A percentile compares a stretch with the other conserved stretches of the same genome.
Conservation (phyloP, 2,329 filamentous ascomycete genomes). For the Tolypocladium tundrense region DNA sequence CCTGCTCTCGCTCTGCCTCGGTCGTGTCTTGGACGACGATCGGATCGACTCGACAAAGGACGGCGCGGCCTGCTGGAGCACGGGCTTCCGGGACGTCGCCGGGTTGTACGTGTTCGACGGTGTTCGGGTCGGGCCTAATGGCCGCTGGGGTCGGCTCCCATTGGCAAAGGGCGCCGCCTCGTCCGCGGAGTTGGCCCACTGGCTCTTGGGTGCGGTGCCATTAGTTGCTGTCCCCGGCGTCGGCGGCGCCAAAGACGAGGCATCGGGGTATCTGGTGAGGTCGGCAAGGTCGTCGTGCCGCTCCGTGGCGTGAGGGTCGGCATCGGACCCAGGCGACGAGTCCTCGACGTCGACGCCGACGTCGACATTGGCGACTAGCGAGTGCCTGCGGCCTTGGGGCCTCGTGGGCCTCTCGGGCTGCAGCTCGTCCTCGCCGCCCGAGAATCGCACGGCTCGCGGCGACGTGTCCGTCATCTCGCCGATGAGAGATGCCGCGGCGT, state of each 20-base stretch:
- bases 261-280: slow-evolving; percentile 33
- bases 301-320: slow-evolving; percentile 36
- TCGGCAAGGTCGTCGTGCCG: slow-evolving; percentile 37
- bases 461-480: slow-evolving; percentile 34
- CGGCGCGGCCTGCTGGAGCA: slow-evolving; percentile 22
- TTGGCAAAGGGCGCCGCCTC: slow-evolving; percentile 19
- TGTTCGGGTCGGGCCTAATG: slow-evolving; percentile 58
- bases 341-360: slow-evolving; percentile 14
- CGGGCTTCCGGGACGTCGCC: slow-evolving; percentile 44
- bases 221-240: slow-evolving; percentile 28
- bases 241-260: slow-evolving; percentile 31
- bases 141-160: slow-evolving; percentile 48
- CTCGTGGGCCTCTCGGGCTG: slow-evolving; percentile 34
- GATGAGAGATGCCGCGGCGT: background rate
- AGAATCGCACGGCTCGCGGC: slow-evolving; percentile 47
- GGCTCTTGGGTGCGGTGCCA: slow-evolving; percentile 25
- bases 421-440: slow-evolving; percentile 33
- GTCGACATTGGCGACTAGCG: slow-evolving; percentile 4
- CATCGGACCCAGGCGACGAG: slow-evolving; percentile 15
- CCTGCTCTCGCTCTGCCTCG: slow-evolving; percentile 31
- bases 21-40: slow-evolving; percentile 42
- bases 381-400: slow-evolving; percentile 26
- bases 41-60: slow-evolving; percentile 34
- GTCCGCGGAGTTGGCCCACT: slow-evolving; percentile 23
- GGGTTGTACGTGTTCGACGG: slow-evolving; percentile 74